Evolutionary conservation across 2,329 filamentous ascomycete genomes (phyloP), one percentile per base, ranked within the genome.

Genomic region (Apiospora saccharicola): DNA sequence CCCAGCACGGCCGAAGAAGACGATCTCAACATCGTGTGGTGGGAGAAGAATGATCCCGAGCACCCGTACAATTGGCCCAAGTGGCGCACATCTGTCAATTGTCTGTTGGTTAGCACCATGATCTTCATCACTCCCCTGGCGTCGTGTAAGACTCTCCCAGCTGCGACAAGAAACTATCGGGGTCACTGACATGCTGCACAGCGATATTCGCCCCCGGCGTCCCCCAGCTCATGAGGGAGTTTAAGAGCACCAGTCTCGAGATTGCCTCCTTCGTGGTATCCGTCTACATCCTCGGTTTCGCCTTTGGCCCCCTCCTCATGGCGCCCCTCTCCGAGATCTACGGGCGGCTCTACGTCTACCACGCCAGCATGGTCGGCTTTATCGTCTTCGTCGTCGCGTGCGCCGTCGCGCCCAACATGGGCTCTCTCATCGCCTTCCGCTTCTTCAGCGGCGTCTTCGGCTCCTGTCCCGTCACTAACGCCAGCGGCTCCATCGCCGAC

Each of bases 401-500:
- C 77, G 89, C 89, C 0, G 78, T 88, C 34, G 84, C 87, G 1
- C 85, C 85, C 0, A 84, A 82, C n/a, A 78, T 89, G n/a, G 82
- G 80, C 24, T 79, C 85, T 69, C 83, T 92, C 49, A 86, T 91
- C 70, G 85, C 81, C 6, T 90, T 92, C 76, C 88, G 91, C 1
- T 87, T 92, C 74, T 75, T 92, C 2, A 86, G 87, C 4, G 92
- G 92, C 12, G 80, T 89, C 22, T 91, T 91, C 67, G 92, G 91
- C 44, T 87, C 87, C 4, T 87, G 86, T 43, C 88, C 90, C 0
- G 79, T 93, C 12, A 91, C 91, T 0, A 91, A 91, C 75, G 92
- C 91, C 10, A 90, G 90, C 46, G 91, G 91, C 26, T 89, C 89
- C 2, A 90, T 94, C 46, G 88, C 90, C 43, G 92, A 94, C 78